Base-by-base conservation (phyloP, 805 yeast genomes). In the Lipomyces chichibuensis region DNA sequence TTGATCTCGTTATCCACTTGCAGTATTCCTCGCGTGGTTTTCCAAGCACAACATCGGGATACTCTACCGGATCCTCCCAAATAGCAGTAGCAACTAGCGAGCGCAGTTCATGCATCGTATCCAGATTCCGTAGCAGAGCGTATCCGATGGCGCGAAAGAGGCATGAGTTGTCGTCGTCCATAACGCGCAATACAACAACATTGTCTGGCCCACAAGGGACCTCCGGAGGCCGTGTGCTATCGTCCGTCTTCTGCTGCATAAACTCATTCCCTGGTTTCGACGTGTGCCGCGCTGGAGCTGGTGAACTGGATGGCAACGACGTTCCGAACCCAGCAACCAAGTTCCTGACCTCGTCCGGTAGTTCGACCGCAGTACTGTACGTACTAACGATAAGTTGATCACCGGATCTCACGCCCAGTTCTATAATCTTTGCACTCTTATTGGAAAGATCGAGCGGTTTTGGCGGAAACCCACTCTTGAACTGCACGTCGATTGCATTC, bases 111-210 rank as follows among this genome's bases (percentile, higher is more conserved):
- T 76, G 73, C 23, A 85, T 84, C 39, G 83, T 75, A 33, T 83
- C 81, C 1, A 80, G 72, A 54, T 81, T 81, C 52, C 80, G 78
- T 69, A 82, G 79, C 2, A 83, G 74, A 13, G 86, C 84, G 71
- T 85, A 86, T 1, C 87, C 81, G 1, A 90, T 80, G 0, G 93
- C 82, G 71, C 89, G 85, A 78, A 90, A 90, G 63, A 90, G 77
- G 74, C 96, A 90, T 8, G 94, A 88, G 74, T 90, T 90, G 76
- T 90, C 94, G 74, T 90, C 92, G 0, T 90, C 88, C 65, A 89
- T 85, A 60, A 84, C 83, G 35, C 90, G 82, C 7, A 88, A 78
- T 8, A 83, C 80, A 23, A 87, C 62, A 5, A 64, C 65, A 14
- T 53, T 55, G 29, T 60, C 69, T 2, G 46, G 56, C 7, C 64